phyloP scores from a whole-genome alignment of 306 rosid species.

The Crataegus laevigata region DNA sequence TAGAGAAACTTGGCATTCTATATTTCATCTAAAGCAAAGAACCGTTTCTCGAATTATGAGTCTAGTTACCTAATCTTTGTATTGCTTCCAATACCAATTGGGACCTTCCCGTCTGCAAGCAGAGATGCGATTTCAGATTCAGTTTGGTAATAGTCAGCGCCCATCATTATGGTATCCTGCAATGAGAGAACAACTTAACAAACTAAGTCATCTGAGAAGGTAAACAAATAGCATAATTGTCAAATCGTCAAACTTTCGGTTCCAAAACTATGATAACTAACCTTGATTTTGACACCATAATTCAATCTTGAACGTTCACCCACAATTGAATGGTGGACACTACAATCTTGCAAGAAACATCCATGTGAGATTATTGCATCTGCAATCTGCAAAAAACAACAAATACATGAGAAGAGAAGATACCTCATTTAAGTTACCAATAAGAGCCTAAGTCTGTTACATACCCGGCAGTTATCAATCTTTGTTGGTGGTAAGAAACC shows the following conservation, averaged over 20 bases:
- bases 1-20: slow-evolving; percentile 11
- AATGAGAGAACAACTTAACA: not conserved
- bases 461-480: slow-evolving; percentile 76
- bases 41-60: not conserved
- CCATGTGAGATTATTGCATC: slow-evolving; percentile 94
- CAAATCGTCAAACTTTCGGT: not conserved
- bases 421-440: not conserved
- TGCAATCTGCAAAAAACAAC: slow-evolving; percentile 44
- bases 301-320: slow-evolving; percentile 87
- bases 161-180: slow-evolving; percentile 90
- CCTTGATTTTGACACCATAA: slow-evolving; percentile 76
- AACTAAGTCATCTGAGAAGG: slow-evolving; percentile 1
- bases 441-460: slow-evolving; percentile 1
- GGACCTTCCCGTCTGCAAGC: slow-evolving; percentile 71
- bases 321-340: slow-evolving; percentile 55
- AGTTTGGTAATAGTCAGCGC: slow-evolving; percentile 91
- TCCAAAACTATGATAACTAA: slow-evolving; percentile 18
- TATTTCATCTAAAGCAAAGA: not conserved
- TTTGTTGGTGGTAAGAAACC: slow-evolving; percentile 92
- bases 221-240: not conserved
- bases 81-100: slow-evolving; percentile 75
- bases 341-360: slow-evolving; percentile 75
- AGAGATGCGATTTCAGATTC: slow-evolving; percentile 81
- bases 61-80: slow-evolving; percentile 60
- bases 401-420: slow-evolving; percentile 20